These are phyloP conservation scores for Coniochaeta ligniaria DNA, from an alignment of 2,329 filamentous ascomycete genomes.

Conservation along the genomic window DNA sequence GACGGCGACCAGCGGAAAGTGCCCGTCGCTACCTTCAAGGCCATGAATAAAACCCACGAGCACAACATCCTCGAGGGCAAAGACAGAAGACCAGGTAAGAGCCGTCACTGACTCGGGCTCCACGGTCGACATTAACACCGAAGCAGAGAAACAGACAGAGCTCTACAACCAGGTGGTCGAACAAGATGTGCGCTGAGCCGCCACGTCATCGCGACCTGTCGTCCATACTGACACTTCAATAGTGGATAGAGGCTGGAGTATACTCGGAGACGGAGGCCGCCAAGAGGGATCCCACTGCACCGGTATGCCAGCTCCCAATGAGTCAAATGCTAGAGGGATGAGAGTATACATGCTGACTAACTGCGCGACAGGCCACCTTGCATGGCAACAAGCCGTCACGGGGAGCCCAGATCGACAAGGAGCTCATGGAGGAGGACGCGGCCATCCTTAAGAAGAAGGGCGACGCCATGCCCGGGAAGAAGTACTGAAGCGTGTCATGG, in stretches of 20 bases:
- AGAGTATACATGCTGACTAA: background rate
- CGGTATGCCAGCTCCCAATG: constrained; percentile 9
- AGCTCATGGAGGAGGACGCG: constrained; percentile 62
- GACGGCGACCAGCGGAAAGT: constrained; percentile 70
- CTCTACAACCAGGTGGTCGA: background rate
- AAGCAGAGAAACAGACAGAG: constrained; percentile 55
- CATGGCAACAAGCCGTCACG: constrained; percentile 69
- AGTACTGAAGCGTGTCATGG: background rate
- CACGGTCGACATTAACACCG: background rate
- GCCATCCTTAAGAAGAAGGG: constrained; percentile 55
- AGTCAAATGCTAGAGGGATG: too few relatives aligned
- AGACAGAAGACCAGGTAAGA: constrained; percentile 62
- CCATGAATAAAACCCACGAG: constrained; percentile 60
- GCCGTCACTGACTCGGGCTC: background rate
- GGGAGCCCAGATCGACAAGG: constrained; percentile 65
- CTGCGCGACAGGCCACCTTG: constrained; percentile 12
- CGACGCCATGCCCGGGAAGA: constrained; percentile 8
- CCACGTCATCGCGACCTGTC: constrained; percentile 12
- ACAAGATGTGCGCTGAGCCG: background rate
- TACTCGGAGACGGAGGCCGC: constrained; percentile 29
- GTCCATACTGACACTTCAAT: background rate
- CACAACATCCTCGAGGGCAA: constrained; percentile 61
- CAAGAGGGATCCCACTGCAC: constrained; percentile 54
- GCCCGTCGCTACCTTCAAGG: constrained; percentile 41
- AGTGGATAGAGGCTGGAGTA: constrained; percentile 32